Base-by-base conservation (phyloP, 2,329 filamentous ascomycete species). In the Diplodia seriata region DNA sequence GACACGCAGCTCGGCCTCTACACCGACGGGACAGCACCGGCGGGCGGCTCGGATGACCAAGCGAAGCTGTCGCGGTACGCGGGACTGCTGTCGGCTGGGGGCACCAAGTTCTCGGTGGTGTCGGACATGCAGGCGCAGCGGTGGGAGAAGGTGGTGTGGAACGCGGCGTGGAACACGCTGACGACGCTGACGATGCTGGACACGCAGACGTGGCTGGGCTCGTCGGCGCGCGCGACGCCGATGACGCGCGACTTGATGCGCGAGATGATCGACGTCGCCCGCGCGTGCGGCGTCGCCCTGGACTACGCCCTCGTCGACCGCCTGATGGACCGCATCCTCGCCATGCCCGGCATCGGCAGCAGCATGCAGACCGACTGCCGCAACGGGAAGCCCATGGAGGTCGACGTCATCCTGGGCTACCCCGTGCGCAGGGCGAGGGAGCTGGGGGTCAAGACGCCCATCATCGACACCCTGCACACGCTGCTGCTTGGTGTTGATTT, bases 311-410 rank as follows among this genome's bases (percentile, higher is more conserved):
- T 53, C 50, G 14, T 53, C 26, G 50, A 53, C 26, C 50, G 50
- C 14, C 23, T 53, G 50, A 53, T 53, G 50, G 50, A 53, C 4
- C 31, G 26, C 26, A 53, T 53, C 15, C 50, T 31, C 6, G 50
- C 50, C 12, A 53, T 53, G 50, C 50, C 50, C 15, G 50, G 50
- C 26, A 53, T 53, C 50, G 50, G 50, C 2, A 53, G 50, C 14
- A 53, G 50, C 50, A 53, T 53, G 50, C 50, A 53, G 50, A 53
- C 50, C 2, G 50, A 53, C 14, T 53, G 50, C 26, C 31, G 23
- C 3, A 53, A 31, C 26, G 50, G 50, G 14, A 53, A n/a, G 26
- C 50, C 50, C 14, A 53, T 53, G 50, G 50, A 53, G 26, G 50
- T 53, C 1, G 50, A 53, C 26, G 50, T 53, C 14, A 53, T 53